phyloP scores from a whole-genome alignment of 257 asterid species.

The Capsicum pubescens region DNA sequence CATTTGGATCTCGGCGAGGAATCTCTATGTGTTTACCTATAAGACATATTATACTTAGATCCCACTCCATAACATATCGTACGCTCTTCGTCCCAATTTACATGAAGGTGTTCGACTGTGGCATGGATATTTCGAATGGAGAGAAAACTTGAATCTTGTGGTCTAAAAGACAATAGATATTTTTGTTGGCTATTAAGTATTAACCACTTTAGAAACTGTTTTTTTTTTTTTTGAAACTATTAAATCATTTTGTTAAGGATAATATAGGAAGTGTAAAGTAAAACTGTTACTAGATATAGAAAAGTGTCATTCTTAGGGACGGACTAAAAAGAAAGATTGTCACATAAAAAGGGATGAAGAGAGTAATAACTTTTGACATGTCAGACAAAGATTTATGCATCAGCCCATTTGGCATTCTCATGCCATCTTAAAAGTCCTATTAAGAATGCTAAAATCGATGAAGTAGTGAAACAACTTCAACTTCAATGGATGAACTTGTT shows the following conservation, averaged over 20 bases:
- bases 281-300: background rate
- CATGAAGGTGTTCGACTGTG: background rate
- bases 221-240: too few relatives aligned
- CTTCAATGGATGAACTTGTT: background rate
- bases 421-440: background rate
- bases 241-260: background rate
- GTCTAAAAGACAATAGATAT: background rate
- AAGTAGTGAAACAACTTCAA: conserved; percentile 23
- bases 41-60: background rate
- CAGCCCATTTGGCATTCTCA: conserved; percentile 12
- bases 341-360: background rate
- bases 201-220: background rate
- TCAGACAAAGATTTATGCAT: background rate
- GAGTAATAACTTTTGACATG: background rate
- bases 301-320: background rate
- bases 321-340: background rate
- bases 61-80: background rate
- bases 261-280: background rate
- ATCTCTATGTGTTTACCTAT: conserved; percentile 1
- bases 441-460: conserved; percentile 8
- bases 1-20: background rate
- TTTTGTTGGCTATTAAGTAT: background rate
- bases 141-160: background rate
- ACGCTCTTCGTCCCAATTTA: background rate
- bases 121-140: background rate